These are phyloP conservation scores for Ascochyta viciae-villosae DNA, from an alignment of 2,329 filamentous ascomycete species.

Conservation along the genomic window DNA sequence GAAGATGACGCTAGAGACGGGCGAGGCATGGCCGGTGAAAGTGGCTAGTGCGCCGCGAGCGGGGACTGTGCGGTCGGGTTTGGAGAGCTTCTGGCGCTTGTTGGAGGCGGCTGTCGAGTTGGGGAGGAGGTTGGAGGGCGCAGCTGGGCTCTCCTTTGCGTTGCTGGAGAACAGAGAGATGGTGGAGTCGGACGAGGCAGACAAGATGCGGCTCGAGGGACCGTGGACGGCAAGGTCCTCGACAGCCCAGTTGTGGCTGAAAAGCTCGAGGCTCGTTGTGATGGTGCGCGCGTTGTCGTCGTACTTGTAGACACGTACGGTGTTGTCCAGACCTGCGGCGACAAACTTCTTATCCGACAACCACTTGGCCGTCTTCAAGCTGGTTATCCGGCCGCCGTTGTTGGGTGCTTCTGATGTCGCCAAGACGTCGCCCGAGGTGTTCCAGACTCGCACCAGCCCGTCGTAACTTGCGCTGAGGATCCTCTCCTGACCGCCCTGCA, in stretches of 20 bases:
- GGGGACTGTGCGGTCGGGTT: slow-evolving; percentile 65
- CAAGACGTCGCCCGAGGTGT: slow-evolving; percentile 83
- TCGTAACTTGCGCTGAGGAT: slow-evolving; percentile 96
- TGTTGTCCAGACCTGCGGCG: slow-evolving; percentile 83
- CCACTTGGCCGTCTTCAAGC: slow-evolving; percentile 82
- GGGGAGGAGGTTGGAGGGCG: slow-evolving; percentile 73
- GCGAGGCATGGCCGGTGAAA: slow-evolving; percentile 73
- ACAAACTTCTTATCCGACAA: slow-evolving; percentile 79
- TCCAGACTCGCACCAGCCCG: slow-evolving; percentile 85
- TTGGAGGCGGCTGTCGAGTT: slow-evolving; percentile 66
- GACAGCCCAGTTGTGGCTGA: slow-evolving; percentile 78
- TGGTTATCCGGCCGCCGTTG: slow-evolving; percentile 70
- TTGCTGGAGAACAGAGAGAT: slow-evolving; percentile 90
- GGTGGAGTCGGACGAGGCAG: slow-evolving; percentile 81
- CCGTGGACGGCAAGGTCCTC: slow-evolving; percentile 78
- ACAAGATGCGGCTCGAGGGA: slow-evolving; percentile 78
- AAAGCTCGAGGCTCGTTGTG: slow-evolving; percentile 79
- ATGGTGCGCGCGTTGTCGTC: slow-evolving; percentile 69
- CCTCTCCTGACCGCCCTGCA: slow-evolving; percentile 66
- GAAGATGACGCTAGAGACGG: slow-evolving; percentile 83
- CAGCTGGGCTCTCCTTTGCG: slow-evolving; percentile 76
- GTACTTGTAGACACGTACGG: slow-evolving; percentile 90
- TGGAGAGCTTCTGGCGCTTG: slow-evolving; percentile 77
- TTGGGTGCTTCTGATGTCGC: slow-evolving; percentile 73
- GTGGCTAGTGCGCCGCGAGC: slow-evolving; percentile 82